Base-by-base conservation (phyloP, 2,329 filamentous ascomycete genomes). In the Botrytis medusae region DNA sequence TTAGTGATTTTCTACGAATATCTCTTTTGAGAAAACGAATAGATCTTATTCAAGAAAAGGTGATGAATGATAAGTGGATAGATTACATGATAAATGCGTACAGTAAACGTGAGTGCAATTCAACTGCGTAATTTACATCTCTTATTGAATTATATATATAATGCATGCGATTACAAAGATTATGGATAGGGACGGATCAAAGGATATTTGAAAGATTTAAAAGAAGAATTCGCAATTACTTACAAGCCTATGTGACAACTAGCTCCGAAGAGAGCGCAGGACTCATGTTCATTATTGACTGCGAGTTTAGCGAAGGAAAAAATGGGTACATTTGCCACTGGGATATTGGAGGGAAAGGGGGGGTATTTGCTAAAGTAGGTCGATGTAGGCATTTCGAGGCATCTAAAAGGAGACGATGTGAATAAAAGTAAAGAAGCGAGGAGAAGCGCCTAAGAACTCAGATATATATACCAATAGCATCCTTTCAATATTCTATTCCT, bases 191-290 rank as follows among this genome's bases (percentile, higher is more conserved):
- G 14, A 54, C 51, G 16, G n/a, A 9, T 54, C 14, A n/a, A 9
- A 54, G 22, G 1, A 20, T 12, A 48, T 16, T 34, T 34, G 4
- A 3, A 64, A 18, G 61, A 20, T 9, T 51, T n/a, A 7, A 51
- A n/a, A 8, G 7, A 22, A 54, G 6, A 4, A 18, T 16, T 37
- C 12, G 4, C 12, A 3, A 16, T 37, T 40, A 18, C 64, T 57
- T 34, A 68, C 64, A 69, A 69, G n/a, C 67, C 67, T 61, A 69
- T 69, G 5, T 18, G 37, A 44, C 51, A 54, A n/a, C 67, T 61
- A 10, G 54, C 67, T 34, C 61, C 54, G 29, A 69, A 69, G 46
- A 69, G 51, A 69, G 67, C 48, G 12, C 25, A 14, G 18, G 67
- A 69, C 37, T 69, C 54, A 34, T 61, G 14, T 20, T 44, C 37